phyloP scores from a whole-genome alignment of 164 flowering plant species.

The Kingdonia uniflora region DNA sequence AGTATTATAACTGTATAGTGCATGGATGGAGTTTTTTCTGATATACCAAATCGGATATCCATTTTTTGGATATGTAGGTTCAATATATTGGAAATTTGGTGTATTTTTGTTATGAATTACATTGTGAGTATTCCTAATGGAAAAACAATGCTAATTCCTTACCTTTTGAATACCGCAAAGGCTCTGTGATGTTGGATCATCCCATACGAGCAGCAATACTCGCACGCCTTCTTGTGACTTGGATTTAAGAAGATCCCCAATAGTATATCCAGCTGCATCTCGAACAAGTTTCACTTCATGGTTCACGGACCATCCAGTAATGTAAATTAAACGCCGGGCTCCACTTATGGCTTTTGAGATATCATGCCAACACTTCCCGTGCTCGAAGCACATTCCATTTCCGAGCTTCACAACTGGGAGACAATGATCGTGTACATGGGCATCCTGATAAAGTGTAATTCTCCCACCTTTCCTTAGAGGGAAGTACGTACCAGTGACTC shows the following conservation, averaged over 20 bases:
- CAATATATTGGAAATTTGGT: neutral
- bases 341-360: slow-evolving; percentile 72
- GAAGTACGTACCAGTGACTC: slow-evolving; percentile 86
- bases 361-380: slow-evolving; percentile 92
- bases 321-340: slow-evolving; percentile 67
- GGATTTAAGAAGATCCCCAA: slow-evolving; percentile 77
- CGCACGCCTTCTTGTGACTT: slow-evolving; percentile 97
- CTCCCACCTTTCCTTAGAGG: slow-evolving; percentile 84
- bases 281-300: slow-evolving; percentile 70
- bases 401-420: slow-evolving; percentile 68
- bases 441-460: slow-evolving; percentile 91
- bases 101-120: neutral
- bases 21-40: too few species aligned
- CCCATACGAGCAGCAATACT: slow-evolving; percentile 92
- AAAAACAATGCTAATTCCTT: slow-evolving; percentile 3
- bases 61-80: too few species aligned
- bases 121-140: neutral
- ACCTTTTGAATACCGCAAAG: slow-evolving; percentile 73
- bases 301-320: slow-evolving; percentile 96
- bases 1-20: too few species aligned
- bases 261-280: slow-evolving; percentile 41
- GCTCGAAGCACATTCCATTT: slow-evolving; percentile 46
- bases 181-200: slow-evolving; percentile 92
- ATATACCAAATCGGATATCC: too few species aligned
- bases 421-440: slow-evolving; percentile 84